Conservation (phyloP, 2,329 filamentous ascomycete genomes). For the Phyllosticta paracitricarpa region DNA sequence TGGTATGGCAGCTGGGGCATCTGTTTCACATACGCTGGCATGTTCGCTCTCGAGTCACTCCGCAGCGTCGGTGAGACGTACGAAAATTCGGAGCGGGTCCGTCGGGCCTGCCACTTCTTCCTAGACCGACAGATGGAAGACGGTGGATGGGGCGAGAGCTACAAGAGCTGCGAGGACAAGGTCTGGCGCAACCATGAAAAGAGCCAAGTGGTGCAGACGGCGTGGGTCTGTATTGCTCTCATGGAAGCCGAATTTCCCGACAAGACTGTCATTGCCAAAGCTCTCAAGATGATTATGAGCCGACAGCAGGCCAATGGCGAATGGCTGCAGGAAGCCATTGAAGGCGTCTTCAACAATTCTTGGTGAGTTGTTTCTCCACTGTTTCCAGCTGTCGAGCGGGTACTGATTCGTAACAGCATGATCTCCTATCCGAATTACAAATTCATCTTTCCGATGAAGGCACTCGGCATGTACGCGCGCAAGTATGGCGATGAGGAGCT, state of each 20-base stretch:
- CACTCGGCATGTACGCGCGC: conserved; percentile 76
- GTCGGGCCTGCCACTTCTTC: conserved; percentile 75
- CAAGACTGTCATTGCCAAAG: conserved; percentile 59
- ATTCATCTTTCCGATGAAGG: conserved; percentile 89
- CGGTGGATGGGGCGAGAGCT: conserved; percentile 95
- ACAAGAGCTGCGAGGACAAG: conserved; percentile 70
- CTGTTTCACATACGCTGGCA: conserved; percentile 92
- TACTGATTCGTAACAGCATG: conserved; percentile 50
- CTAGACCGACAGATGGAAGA: conserved; percentile 75
- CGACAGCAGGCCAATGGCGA: conserved; percentile 83
- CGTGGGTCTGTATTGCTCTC: conserved; percentile 75
- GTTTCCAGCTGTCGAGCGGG: neutral
- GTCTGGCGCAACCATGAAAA: conserved; percentile 66
- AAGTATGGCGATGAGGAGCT: conserved; percentile 58
- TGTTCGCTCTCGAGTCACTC: conserved; percentile 90
- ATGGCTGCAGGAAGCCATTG: conserved; percentile 91
- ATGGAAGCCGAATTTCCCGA: conserved; percentile 78
- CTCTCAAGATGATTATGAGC: conserved; percentile 70
- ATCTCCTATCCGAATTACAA: conserved; percentile 99
- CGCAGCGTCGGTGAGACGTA: conserved; percentile 74
- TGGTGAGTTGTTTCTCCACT: conserved; percentile 47
- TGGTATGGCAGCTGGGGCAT: conserved; percentile 99
- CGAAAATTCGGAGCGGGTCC: conserved; percentile 58
- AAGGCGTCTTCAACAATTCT: conserved; percentile 97
- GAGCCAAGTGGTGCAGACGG: conserved; percentile 88